Percentiles rank a stretch among this genome's conserved stretches.
Conservation (phyloP, 179 eudicot genomes). For the Beta macrorhiza region DNA sequence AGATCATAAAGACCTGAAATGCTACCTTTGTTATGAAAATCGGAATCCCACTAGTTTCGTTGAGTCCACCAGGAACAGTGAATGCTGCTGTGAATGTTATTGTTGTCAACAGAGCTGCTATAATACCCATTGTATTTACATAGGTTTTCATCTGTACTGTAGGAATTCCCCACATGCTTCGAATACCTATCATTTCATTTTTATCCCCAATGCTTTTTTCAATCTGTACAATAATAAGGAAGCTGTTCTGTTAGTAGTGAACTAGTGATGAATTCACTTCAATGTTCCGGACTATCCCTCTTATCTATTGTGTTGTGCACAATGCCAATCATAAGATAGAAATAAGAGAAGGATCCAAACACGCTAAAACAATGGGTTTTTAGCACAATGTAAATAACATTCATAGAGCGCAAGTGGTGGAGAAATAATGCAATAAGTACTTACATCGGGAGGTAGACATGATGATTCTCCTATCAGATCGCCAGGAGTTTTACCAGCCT, state of each 20-base stretch:
- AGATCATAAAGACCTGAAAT: slow-evolving; percentile 26
- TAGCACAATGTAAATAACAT: background rate
- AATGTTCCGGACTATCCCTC: no score
- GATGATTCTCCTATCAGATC: slow-evolving; percentile 16
- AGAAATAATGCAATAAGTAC: background rate
- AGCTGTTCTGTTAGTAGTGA: background rate
- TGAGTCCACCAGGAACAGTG: slow-evolving; percentile 21
- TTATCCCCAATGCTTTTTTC: background rate
- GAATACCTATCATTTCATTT: background rate
- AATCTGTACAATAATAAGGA: background rate
- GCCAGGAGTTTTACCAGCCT: background rate
- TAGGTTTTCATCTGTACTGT: slow-evolving; percentile 13
- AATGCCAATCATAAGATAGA: background rate
- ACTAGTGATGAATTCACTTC: background rate
- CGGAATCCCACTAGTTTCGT: slow-evolving; percentile 16
- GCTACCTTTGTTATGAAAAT: background rate
- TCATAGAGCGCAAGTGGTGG: background rate
- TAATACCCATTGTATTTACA: slow-evolving; percentile 21
- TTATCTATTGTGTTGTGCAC: background rate
- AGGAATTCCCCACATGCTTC: slow-evolving; percentile 17
- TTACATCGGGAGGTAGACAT: slow-evolving; percentile 23
- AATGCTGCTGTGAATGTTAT: slow-evolving; percentile 29
- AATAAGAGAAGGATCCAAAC: background rate
- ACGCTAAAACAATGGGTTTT: background rate
- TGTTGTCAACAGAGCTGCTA: slow-evolving; percentile 21